Base-by-base conservation (phyloP, 73 alveolate genomes). In the Uronychia binucleata region DNA sequence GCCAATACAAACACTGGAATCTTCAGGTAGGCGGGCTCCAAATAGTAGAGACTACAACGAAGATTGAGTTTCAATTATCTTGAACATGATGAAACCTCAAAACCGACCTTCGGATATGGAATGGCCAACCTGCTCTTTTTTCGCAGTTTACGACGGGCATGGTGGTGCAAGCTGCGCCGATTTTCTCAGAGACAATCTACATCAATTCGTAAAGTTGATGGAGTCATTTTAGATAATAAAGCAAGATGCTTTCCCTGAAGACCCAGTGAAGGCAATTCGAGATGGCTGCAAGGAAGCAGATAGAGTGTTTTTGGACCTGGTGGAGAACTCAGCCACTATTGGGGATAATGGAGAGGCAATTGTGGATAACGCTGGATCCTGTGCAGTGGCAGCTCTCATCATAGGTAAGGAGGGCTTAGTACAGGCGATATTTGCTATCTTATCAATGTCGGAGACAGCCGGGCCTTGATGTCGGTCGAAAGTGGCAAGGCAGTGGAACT, bases 211-310 rank as follows among this genome's bases (percentile, higher is more conserved):
- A 77, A 95, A 92, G 31, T 79, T 85, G 81, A 78, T 82, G 74
- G 28, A 89, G 81, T 78, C 33, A 79, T 97, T 97, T 88, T 99
- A 98, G 33, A 60, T 30, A 31, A 34, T 33, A 87, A 91, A n/a
- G n/a, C n/a, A n/a, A n/a, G n/a, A n/a, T n/a, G n/a, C n/a, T n/a
- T n/a, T n/a, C n/a, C n/a, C n/a, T n/a, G 86, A 91, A 75, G 92
- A 97, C 87, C 99, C 99, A 11, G 89, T 87, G 77, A 97, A 95
- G 75, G 97, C 99, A 8, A 78, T 97, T 26, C 90, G 94, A 31
- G 85, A 95, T 82, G 99, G 99, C 1, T 97, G 95, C 85, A 91
- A 84, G 58, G 95, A 95, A 76, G 97, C 98, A 28, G 99, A 97
- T 81, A 78, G 86, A 74, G 74, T 80, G 0, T 97, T 94, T 83